Percentiles rank a stretch among this genome's conserved stretches.
phyloP scores from a whole-genome alignment of 306 rosid genomes.

The Vigna trinervia region DNA sequence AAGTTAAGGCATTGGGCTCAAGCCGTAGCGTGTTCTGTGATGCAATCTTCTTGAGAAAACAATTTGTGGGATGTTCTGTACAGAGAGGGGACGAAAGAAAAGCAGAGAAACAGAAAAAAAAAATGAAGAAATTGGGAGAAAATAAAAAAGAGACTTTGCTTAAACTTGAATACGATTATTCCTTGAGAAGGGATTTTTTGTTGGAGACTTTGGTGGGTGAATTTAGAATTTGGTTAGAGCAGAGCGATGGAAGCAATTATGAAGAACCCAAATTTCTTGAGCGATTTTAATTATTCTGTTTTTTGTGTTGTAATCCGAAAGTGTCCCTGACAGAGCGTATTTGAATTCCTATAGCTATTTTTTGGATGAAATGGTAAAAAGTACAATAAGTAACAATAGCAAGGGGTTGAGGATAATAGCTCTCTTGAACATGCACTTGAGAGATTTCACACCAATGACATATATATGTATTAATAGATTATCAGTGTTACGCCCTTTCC shows the following conservation, averaged over 20 bases:
- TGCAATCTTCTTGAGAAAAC: constrained; percentile 61
- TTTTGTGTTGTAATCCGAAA: constrained; percentile 1
- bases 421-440: constrained; percentile 18
- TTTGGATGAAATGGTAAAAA: constrained; percentile 25
- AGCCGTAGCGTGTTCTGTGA: constrained; percentile 95
- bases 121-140: background rate
- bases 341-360: background rate
- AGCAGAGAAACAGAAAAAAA: background rate
- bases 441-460: constrained; percentile 4
- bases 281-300: background rate
- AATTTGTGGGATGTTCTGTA: constrained; percentile 11
- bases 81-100: background rate
- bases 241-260: background rate
- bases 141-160: background rate
- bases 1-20: constrained; percentile 98
- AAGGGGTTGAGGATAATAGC: background rate
- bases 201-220: constrained; percentile 15
- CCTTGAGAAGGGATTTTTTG: background rate
- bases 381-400: background rate
- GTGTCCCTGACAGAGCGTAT: background rate
- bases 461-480: constrained; percentile 4
- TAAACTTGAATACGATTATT: background rate
- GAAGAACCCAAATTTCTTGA: background rate
- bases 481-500: constrained; percentile 23
- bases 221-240: constrained; percentile 32